These are phyloP conservation scores for Zoysia japonica DNA, from an alignment of 176 grass and related monocot species.

Conservation along the genomic window DNA sequence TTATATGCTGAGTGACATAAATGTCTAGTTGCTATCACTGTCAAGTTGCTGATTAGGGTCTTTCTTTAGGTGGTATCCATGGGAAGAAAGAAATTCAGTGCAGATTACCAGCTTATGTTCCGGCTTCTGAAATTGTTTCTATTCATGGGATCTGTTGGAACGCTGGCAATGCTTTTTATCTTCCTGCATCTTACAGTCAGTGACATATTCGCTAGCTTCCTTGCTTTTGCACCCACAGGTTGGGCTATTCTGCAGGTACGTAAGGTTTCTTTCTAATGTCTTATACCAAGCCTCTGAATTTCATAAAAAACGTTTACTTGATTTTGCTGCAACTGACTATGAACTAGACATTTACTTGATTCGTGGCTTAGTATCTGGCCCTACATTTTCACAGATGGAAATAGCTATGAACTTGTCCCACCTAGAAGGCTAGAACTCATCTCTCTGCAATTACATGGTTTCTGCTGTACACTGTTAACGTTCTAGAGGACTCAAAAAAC, in stretches of 20 bases:
- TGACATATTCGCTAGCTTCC: constrained; percentile 81
- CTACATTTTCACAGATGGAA: constrained; percentile 26
- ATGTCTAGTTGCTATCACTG: background rate
- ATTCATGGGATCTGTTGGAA: constrained; percentile 78
- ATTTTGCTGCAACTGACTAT: too few relatives aligned
- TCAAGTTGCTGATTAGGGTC: constrained; percentile 33
- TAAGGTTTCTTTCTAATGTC: constrained; percentile 32
- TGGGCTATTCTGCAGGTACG: constrained; percentile 90
- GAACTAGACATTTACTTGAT: too few relatives aligned
- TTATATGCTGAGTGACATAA: background rate
- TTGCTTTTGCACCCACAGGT: constrained; percentile 85
- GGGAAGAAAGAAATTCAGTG: constrained; percentile 91
- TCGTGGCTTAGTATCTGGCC: background rate
- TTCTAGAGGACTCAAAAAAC: background rate
- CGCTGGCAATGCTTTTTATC: constrained; percentile 74
- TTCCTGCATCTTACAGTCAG: constrained; percentile 73
- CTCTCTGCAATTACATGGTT: background rate
- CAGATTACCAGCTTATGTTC: constrained; percentile 93
- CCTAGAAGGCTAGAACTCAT: constrained; percentile 13
- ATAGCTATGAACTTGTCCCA: background rate
- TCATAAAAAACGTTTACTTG: background rate
- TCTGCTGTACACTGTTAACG: constrained; percentile 9
- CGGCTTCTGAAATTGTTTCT: constrained; percentile 82
- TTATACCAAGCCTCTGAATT: background rate
- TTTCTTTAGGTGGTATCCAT: constrained; percentile 73